phyloP scores from a whole-genome alignment of 2,329 filamentous ascomycete genomes.

The Nannizzia gypsea region DNA sequence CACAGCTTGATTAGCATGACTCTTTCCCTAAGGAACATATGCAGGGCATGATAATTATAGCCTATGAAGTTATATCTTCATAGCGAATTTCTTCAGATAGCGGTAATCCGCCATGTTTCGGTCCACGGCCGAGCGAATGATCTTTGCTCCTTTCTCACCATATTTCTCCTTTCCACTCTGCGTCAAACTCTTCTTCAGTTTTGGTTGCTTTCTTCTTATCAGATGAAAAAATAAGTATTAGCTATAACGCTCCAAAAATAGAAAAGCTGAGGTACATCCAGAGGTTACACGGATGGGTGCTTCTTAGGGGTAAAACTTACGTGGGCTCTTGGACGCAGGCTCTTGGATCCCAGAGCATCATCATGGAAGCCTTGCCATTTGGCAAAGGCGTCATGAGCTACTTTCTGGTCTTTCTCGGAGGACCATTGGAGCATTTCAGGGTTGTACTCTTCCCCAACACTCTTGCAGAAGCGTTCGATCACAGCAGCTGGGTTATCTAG shows the following conservation, averaged over 20 bases:
- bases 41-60: not conserved
- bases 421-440: conserved; percentile 77
- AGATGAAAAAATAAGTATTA: not conserved
- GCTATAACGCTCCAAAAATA: not conserved
- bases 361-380: conserved; percentile 98
- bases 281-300: not conserved
- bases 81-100: conserved; percentile 54
- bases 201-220: conserved; percentile 25
- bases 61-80: conserved; percentile 34
- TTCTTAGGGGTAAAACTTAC: conserved; percentile 24
- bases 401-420: conserved; percentile 55
- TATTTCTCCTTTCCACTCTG: conserved; percentile 51
- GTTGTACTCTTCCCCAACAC: conserved; percentile 64
- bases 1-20: not conserved
- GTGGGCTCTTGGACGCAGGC: conserved; percentile 50
- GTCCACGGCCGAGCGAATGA: conserved; percentile 49
- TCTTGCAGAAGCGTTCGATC: conserved; percentile 68
- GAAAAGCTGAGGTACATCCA: not conserved
- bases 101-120: conserved; percentile 50
- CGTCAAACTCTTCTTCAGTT: conserved; percentile 45
- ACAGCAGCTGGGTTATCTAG: conserved; percentile 70
- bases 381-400: conserved; percentile 67
- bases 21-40: not conserved
- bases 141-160: conserved; percentile 46
- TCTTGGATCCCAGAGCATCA: conserved; percentile 74